Evolutionary conservation across 257 asterid species (phyloP), one percentile per base, ranked within the genome.

Genomic region (Solanum sejunctum): DNA sequence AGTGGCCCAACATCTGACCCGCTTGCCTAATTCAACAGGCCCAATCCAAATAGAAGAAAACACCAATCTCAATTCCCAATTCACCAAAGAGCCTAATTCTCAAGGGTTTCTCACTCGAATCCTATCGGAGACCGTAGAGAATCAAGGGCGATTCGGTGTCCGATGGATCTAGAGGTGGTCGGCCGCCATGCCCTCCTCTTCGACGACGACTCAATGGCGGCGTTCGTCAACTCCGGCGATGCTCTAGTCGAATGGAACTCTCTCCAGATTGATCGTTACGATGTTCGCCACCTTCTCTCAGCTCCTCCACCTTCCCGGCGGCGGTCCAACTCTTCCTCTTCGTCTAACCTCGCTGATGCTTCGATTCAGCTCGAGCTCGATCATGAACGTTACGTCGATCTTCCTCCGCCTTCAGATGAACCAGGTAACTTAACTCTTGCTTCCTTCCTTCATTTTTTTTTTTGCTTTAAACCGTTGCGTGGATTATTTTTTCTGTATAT

Each of bases 231-330:
- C 91, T 94, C 99, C 87, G 88, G 84, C 77, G 95, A 92, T 78
- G 99, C 98, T 15, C 98, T 95, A 36, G 98, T 97, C 13, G 98
- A 93, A 11, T 97, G 99, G 99, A 88, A 95, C 87, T 95, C 98
- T 80, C 96, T 95, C 72, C 88, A 86, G 75, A 97, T 97, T 86
- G 99, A 97, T 85, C 97, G 99, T 26, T 97, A 94, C 92, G 98
- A 97, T 90, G 98, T 92, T 80, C 99, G 99, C 39, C 98, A 95
- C 92, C 97, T 95, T 84, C 97, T 97, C 87, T 85, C 97, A 12
- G 86, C 90, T 26, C 97, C 98, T 18, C 95, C 94, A 11, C 99
- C 98, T 13, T 88, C 94, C 28, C 95, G 97, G 15, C 88, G 93
- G 93, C 88, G 90, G 69, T 84, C 90, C 85, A 18, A 87, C 36